These are phyloP conservation scores for Camelina sativa DNA, from an alignment of 345 rosid species.

Conservation along the genomic window DNA sequence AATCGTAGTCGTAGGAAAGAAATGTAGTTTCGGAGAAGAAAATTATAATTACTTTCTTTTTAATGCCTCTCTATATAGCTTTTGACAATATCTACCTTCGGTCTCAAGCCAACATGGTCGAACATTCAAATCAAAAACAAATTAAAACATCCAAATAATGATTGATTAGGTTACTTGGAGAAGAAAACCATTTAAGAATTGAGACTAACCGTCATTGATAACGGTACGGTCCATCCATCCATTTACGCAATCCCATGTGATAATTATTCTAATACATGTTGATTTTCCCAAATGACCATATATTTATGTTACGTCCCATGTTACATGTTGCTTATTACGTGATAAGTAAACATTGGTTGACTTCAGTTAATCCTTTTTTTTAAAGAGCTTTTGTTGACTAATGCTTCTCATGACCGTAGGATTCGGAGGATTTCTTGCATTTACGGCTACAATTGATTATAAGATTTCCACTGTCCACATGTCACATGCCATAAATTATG, in stretches of 20 bases:
- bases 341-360: slow-evolving; percentile 36
- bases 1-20: no score
- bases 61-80: neutral
- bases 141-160: no score
- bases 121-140: neutral
- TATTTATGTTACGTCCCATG: slow-evolving; percentile 12
- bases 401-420: slow-evolving; percentile 33
- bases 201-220: neutral
- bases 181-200: neutral
- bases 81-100: neutral
- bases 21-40: no score
- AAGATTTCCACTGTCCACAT: slow-evolving; percentile 1
- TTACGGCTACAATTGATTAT: slow-evolving; percentile 24
- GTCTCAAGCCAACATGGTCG: neutral
- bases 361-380: slow-evolving; percentile 1
- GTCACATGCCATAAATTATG: slow-evolving; percentile 45
- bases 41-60: neutral
- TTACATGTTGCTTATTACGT: slow-evolving; percentile 28
- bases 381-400: slow-evolving; percentile 26
- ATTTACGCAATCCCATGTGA: slow-evolving; percentile 35
- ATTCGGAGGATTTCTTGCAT: slow-evolving; percentile 15
- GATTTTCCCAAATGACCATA: slow-evolving; percentile 15
- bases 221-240: slow-evolving; percentile 3
- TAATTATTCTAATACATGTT: slow-evolving; percentile 5
- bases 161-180: neutral